These are phyloP conservation scores for Wickerhamiella kurtzmanii DNA, from an alignment of 805 yeast genomes.

Conservation along the genomic window DNA sequence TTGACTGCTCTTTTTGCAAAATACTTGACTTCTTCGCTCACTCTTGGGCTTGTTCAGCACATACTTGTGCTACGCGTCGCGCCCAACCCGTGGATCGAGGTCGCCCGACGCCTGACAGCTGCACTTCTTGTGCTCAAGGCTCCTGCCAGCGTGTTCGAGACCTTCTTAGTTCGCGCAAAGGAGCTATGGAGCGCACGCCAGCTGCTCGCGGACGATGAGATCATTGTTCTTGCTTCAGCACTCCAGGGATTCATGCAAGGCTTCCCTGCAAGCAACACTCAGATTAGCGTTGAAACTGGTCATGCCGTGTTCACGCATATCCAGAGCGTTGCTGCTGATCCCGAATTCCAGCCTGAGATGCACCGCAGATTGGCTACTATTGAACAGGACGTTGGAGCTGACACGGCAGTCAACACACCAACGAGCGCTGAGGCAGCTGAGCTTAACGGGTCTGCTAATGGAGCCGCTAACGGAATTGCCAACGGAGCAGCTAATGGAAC, in stretches of 20 bases:
- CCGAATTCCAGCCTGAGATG: conserved; percentile 10
- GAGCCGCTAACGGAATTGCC: background rate
- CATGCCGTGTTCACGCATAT: conserved; percentile 7
- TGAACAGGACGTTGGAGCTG: conserved; percentile 4
- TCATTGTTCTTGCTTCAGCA: conserved; percentile 18
- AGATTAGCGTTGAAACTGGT: background rate
- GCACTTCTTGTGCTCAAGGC: conserved; percentile 25
- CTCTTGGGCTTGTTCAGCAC: conserved; percentile 25
- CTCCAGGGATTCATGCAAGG: conserved; percentile 27
- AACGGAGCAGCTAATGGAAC: background rate
- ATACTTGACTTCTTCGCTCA: conserved; percentile 28
- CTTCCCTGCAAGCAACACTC: conserved; percentile 6
- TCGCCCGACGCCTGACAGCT: conserved; percentile 21
- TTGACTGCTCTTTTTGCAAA: conserved; percentile 31
- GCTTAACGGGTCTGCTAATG: no score
- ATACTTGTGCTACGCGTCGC: conserved; percentile 16
- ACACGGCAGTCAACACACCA: background rate
- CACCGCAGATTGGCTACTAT: conserved; percentile 9
- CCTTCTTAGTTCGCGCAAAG: conserved; percentile 18
- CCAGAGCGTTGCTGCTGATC: conserved; percentile 4
- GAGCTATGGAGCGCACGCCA: conserved; percentile 10
- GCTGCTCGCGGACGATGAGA: conserved; percentile 5
- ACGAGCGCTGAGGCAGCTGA: no score
- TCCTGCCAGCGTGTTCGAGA: conserved; percentile 19
- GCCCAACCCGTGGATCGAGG: conserved; percentile 14